These are phyloP conservation scores for Boletus huronensis DNA, from an alignment of 768 basidiomycete species.

Conservation along the genomic window DNA sequence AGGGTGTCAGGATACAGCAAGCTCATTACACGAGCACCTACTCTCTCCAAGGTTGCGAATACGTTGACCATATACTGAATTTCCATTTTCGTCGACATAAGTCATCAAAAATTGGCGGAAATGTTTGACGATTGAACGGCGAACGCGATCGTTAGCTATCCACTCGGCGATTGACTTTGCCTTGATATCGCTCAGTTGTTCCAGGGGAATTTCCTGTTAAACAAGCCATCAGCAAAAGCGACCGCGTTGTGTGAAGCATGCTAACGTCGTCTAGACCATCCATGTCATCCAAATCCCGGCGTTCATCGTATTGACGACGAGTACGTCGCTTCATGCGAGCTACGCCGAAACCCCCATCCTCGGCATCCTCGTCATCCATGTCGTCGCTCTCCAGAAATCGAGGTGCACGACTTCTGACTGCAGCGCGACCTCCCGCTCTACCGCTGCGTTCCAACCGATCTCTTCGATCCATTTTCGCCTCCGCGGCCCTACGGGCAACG, in stretches of 20 bases:
- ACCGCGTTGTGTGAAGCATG: slow-evolving; percentile 6
- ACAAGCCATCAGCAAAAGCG: slow-evolving; percentile 14
- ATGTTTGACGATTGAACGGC: slow-evolving; percentile 84
- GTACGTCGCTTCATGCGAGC: slow-evolving; percentile 77
- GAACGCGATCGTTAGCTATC: slow-evolving; percentile 91
- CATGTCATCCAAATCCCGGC: slow-evolving; percentile 84
- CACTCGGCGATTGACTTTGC: slow-evolving; percentile 96
- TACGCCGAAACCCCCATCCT: slow-evolving; percentile 62
- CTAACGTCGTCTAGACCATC: slow-evolving; percentile 85
- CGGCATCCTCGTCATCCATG: slow-evolving; percentile 69
- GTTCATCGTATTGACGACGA: slow-evolving; percentile 91
- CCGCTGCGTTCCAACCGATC: slow-evolving; percentile 73
- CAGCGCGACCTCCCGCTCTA: slow-evolving; percentile 67
- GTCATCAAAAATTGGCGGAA: slow-evolving; percentile 96
- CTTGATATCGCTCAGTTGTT: slow-evolving; percentile 97
- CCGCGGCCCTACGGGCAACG: slow-evolving; percentile 74
- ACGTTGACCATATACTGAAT: slow-evolving; percentile 91
- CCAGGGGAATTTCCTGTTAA: slow-evolving; percentile 83
- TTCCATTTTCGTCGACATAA: slow-evolving; percentile 87
- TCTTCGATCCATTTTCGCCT: slow-evolving; percentile 82
- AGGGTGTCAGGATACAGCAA: slow-evolving; percentile 10
- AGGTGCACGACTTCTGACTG: slow-evolving; percentile 76
- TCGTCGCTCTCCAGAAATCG: slow-evolving; percentile 85
- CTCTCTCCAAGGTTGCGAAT: slow-evolving; percentile 95
- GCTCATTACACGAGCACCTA: slow-evolving; percentile 37